A percentile compares a stretch with the other conserved stretches of the same genome.
These are phyloP conservation scores for Xylariaceae sp. DNA, from an alignment of 2,329 filamentous ascomycete species.

Conservation along the genomic window DNA sequence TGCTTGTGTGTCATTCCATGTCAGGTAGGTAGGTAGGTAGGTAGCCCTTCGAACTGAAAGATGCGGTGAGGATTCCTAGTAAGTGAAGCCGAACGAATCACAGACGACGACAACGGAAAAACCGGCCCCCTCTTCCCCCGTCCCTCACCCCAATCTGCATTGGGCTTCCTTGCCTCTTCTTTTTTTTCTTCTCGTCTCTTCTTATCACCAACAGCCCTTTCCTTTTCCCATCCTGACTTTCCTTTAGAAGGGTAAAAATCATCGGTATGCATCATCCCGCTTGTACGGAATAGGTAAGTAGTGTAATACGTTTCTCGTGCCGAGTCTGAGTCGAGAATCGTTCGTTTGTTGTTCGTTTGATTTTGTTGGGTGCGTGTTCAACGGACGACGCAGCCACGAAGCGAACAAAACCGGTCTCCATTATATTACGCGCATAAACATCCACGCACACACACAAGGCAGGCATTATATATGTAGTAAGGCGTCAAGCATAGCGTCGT, in stretches of 20 bases:
- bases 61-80: not conserved
- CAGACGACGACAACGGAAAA: not conserved
- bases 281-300: not conserved
- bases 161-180: not conserved
- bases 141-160: not conserved
- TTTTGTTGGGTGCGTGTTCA: not conserved
- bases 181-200: not conserved
- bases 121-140: not conserved
- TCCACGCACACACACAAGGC: not conserved
- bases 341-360: too few species aligned
- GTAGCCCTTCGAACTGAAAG: not conserved
- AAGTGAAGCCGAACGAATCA: not conserved
- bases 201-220: not conserved
- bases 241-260: not conserved
- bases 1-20: too few species aligned
- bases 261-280: not conserved
- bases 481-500: not conserved
- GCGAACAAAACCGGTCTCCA: not conserved
- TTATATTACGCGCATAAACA: not conserved
- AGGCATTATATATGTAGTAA: not conserved
- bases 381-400: not conserved
- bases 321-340: not conserved
- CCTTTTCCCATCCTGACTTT: not conserved
- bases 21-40: not conserved
- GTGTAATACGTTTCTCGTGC: not conserved